A percentile compares a stretch with the other conserved stretches of the same genome.
phyloP scores from a whole-genome alignment of 2,329 filamentous ascomycete genomes.

The Microcera coccophila region DNA sequence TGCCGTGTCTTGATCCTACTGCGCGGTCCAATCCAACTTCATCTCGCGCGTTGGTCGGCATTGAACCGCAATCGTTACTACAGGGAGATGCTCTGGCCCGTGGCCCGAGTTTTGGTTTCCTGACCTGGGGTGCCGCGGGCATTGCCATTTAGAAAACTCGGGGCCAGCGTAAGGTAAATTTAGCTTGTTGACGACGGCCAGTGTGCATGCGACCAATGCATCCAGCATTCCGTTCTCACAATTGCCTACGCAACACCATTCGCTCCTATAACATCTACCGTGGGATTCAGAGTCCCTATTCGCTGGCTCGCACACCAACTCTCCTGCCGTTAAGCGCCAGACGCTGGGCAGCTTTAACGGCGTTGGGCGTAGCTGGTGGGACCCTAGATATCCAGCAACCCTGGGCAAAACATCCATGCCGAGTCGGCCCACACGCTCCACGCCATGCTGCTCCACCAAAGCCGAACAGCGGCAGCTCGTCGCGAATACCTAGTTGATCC shows the following conservation, averaged over 20 bases:
- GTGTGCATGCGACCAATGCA: neutral
- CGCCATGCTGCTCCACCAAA: conserved; percentile 27
- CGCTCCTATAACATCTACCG: neutral
- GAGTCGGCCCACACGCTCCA: conserved; percentile 20
- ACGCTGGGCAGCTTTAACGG: conserved; percentile 4
- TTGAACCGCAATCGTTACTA: too few species aligned
- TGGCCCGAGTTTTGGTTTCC: neutral
- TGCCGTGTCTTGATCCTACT: too few species aligned
- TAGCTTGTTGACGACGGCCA: too few species aligned
- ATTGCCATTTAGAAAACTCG: neutral
- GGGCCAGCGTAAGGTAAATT: too few species aligned
- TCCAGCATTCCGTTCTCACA: conserved; percentile 1
- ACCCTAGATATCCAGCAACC: neutral
- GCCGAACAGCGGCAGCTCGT: conserved; percentile 27
- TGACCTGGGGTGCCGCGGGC: neutral
- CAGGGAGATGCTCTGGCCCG: too few species aligned
- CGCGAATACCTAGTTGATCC: conserved; percentile 21
- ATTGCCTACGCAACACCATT: conserved; percentile 8
- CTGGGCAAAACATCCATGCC: conserved; percentile 17
- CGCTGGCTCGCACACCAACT: conserved; percentile 1
- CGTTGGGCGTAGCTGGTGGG: neutral
- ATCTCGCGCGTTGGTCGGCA: too few species aligned
- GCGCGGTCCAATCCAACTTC: conserved; percentile 5
- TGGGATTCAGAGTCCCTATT: neutral
- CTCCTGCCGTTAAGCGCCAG: conserved; percentile 14